Conservation (phyloP, 495 filamentous ascomycete species). For the Elaphomyces granulatus region DNA sequence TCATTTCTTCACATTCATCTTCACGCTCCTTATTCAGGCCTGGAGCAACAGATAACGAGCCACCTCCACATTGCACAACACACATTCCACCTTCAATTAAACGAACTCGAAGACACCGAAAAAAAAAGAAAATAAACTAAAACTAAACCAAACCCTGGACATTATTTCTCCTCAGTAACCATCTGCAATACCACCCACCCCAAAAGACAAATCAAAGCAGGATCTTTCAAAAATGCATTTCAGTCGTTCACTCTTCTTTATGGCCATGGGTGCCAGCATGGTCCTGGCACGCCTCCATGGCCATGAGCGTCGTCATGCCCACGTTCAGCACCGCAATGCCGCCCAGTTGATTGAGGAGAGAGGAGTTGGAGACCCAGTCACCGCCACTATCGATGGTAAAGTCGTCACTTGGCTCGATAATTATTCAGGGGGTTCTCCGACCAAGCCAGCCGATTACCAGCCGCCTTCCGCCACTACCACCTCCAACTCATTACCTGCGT, state of each 20-base stretch:
- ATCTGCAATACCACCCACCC: no score
- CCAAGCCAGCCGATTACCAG: conserved; percentile 13
- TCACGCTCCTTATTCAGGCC: no score
- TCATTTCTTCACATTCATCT: no score
- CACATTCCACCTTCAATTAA: no score
- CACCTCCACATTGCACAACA: no score
- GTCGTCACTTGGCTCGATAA: conserved; percentile 50
- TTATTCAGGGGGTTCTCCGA: conserved; percentile 31
- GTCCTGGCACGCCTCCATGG: conserved; percentile 30
- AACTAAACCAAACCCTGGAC: no score
- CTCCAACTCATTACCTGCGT: conserved; percentile 6
- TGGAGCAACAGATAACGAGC: no score
- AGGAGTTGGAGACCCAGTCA: conserved; percentile 33
- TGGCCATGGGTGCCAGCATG: conserved; percentile 30
- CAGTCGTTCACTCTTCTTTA: conserved; percentile 26
- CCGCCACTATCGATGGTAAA: conserved; percentile 48
- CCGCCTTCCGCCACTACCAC: conserved; percentile 3
- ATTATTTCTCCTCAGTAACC: no score
- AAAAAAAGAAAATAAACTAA: no score
- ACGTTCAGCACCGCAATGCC: conserved; percentile 8
- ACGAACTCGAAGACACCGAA: no score
- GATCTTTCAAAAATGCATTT: no score
- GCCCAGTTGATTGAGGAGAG: conserved; percentile 21
- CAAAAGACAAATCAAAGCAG: no score
- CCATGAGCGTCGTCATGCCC: conserved; percentile 33